Percentiles rank a stretch among this genome's conserved stretches.
Conservation (phyloP, 129 eudicot species). For the Logfia minima region DNA sequence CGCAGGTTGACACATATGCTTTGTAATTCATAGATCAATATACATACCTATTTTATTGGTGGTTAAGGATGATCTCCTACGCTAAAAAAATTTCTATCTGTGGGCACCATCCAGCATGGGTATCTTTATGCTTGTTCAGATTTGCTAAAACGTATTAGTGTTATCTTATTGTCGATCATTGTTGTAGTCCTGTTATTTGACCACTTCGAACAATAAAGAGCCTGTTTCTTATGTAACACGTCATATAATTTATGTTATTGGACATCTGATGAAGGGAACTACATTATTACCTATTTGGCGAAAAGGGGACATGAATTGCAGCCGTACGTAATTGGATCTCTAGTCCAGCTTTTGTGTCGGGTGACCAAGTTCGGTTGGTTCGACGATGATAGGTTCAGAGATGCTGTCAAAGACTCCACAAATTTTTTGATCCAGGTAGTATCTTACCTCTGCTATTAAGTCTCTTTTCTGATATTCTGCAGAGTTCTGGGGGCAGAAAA, state of each 20-base stretch:
- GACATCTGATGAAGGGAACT: constrained; percentile 72
- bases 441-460: constrained; percentile 1
- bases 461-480: not conserved
- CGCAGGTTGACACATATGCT: not conserved
- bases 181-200: not conserved
- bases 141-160: not conserved
- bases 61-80: not conserved
- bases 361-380: constrained; percentile 96
- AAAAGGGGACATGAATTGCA: constrained; percentile 93
- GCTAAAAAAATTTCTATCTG: not conserved
- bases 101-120: not conserved
- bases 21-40: constrained; percentile 12
- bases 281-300: constrained; percentile 86
- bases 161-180: not conserved
- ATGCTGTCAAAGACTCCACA: constrained; percentile 80
- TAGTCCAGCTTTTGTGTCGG: constrained; percentile 87
- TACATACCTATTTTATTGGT: not conserved
- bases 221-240: constrained; percentile 1
- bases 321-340: constrained; percentile 85
- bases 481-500: not conserved
- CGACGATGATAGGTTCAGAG: constrained; percentile 90
- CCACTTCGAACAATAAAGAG: not conserved
- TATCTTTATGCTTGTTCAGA: not conserved
- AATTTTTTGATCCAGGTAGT: constrained; percentile 83
- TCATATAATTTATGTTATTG: constrained; percentile 38